These are phyloP conservation scores for Picea mariana DNA, from an alignment of 83 land plant species.

Conservation along the genomic window DNA sequence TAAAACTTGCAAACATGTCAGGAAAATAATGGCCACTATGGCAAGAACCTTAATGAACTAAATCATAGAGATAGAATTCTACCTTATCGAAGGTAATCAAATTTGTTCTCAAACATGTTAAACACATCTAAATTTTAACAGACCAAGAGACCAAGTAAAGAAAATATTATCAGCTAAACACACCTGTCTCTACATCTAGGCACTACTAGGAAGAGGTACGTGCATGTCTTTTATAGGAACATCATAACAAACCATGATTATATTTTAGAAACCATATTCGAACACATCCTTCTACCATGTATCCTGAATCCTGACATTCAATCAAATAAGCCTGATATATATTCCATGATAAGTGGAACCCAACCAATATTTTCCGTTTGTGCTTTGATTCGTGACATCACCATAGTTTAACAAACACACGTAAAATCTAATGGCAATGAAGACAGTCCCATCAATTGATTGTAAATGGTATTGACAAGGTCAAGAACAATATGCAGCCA, in stretches of 20 bases:
- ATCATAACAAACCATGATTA: no score
- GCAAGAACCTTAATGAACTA: neutral
- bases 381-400: neutral
- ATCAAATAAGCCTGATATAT: neutral
- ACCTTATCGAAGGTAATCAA: neutral
- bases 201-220: neutral
- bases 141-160: neutral
- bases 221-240: neutral
- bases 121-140: neutral
- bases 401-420: neutral
- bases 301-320: neutral
- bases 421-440: no score
- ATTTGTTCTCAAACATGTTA: neutral
- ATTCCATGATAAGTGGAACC: neutral
- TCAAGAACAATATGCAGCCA: neutral
- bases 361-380: neutral
- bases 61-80: neutral
- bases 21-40: neutral
- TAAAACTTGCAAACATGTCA: neutral
- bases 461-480: neutral
- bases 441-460: constrained; percentile 4
- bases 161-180: neutral
- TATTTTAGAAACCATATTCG: no score
- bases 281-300: no score
- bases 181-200: constrained; percentile 2